Base-by-base conservation (phyloP, 345 rosid species). In the Pugionium cornutum region DNA sequence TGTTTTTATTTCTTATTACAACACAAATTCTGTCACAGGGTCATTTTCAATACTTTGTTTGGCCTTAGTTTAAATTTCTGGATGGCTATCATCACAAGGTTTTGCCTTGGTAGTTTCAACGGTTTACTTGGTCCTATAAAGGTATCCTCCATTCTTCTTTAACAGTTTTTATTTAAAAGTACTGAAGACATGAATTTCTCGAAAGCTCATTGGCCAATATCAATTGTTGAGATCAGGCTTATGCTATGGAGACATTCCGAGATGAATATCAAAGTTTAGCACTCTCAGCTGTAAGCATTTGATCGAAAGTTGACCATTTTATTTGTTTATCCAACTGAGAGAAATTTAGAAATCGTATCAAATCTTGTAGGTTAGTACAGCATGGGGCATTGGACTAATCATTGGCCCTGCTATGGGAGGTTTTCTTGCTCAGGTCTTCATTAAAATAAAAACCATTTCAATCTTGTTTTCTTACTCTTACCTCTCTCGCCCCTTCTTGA, bases 381-480 rank as follows among this genome's bases (percentile, higher is more conserved):
- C 99, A 26, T 94, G 99, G 99, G 97, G 96, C 2, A 85, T 86
- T 41, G 99, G 99, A 73, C 78, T 94, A 82, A 82, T 94, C 74
- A 80, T 94, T 75, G 99, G 99, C 58, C 99, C 99, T 45, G 96
- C 99, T 54, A 45, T 94, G 2, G 99, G 99, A 63, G 99, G 97
- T 44, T 94, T 76, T 69, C 79, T 90, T 59, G 92, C 99, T 2
- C 95, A 94, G 99, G 99, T 94, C 71, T 56, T 75, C 52, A 11
- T 7, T 41, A 40, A 61, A 7, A 27, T 33, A 1, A 2, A n/a
- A 41, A 1, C 2, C 50, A 7, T 68, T 48, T 49, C 32, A 3
- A 26, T 40, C 26, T 63, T 48, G 1, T 39, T 46, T 9, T 18
- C 2, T 26, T 8, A 7, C 29, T 56, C 47, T 66, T 67, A 36